Evolutionary conservation across 2,329 filamentous ascomycete genomes (phyloP).

Genomic region (Scytalidium sp.): DNA sequence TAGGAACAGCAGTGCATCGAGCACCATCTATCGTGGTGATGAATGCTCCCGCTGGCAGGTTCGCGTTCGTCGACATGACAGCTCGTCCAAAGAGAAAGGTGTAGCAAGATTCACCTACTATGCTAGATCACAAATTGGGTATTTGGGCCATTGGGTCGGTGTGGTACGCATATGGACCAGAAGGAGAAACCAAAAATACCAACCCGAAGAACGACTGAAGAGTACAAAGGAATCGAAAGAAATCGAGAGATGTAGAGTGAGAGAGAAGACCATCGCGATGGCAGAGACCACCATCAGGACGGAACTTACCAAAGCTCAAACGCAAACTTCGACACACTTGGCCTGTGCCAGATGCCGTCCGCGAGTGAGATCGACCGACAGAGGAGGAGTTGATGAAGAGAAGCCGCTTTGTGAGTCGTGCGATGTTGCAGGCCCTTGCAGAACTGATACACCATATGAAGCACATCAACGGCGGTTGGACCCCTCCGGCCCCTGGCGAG

Average conservation of each 20-base stretch:
- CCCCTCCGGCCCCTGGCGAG: background rate
- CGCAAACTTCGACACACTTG: conserved; percentile 7
- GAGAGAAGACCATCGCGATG: background rate
- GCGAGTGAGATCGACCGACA: background rate
- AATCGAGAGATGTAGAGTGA: conserved; percentile 7
- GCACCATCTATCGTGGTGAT: conserved; percentile 48
- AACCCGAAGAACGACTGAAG: background rate
- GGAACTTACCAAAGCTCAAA: conserved; percentile 22
- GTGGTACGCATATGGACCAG: background rate
- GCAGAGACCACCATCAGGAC: conserved; percentile 10
- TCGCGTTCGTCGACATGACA: conserved; percentile 36
- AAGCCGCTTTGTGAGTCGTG: background rate
- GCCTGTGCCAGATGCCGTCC: background rate
- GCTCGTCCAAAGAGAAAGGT: conserved; percentile 11
- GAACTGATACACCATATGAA: background rate
- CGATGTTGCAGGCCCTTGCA: background rate
- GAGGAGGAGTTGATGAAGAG: background rate
- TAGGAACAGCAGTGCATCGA: conserved; percentile 53
- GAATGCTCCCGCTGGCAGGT: conserved; percentile 43
- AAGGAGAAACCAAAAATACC: too few species aligned
- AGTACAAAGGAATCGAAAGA: conserved; percentile 14
- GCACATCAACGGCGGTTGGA: background rate
- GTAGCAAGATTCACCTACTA: too few species aligned
- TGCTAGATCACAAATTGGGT: background rate
- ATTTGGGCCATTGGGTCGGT: background rate